phyloP scores from a whole-genome alignment of 768 basidiomycete genomes.

The Kondoa subrosea region DNA sequence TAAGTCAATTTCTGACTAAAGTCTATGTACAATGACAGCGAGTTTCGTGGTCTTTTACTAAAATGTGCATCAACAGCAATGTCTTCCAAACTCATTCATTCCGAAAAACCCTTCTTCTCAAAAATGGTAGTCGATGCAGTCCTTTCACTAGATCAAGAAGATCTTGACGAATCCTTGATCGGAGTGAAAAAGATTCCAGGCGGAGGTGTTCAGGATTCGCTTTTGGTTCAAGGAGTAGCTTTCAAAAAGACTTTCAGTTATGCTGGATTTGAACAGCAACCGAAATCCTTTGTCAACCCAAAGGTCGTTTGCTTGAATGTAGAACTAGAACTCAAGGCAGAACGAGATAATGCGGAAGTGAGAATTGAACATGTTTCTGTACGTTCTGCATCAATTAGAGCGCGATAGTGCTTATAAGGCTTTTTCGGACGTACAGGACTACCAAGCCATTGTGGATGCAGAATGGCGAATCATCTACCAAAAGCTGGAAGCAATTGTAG shows the following conservation, averaged over 20 bases:
- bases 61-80: constrained; percentile 99
- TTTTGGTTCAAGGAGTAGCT: constrained; percentile 72
- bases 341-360: constrained; percentile 98
- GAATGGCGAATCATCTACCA: constrained; percentile 99
- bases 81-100: constrained; percentile 98
- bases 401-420: background rate
- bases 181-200: constrained; percentile 86
- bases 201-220: constrained; percentile 91
- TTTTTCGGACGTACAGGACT: constrained; percentile 41
- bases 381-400: constrained; percentile 8
- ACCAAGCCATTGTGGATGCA: constrained; percentile 97
- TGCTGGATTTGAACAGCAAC: constrained; percentile 96
- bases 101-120: constrained; percentile 96
- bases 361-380: constrained; percentile 79
- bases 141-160: constrained; percentile 72
- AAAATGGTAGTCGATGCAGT: constrained; percentile 98
- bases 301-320: constrained; percentile 89
- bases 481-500: constrained; percentile 86
- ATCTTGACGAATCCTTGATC: constrained; percentile 87
- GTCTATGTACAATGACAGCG: constrained; percentile 47
- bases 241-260: constrained; percentile 99
- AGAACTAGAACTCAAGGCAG: constrained; percentile 94
- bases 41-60: constrained; percentile 79
- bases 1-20: no score
- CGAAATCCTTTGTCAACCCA: constrained; percentile 74